These are phyloP conservation scores for Hyaloraphidium curvatum DNA, from an alignment of 192 early-diverging fungal species.

Conservation along the genomic window DNA sequence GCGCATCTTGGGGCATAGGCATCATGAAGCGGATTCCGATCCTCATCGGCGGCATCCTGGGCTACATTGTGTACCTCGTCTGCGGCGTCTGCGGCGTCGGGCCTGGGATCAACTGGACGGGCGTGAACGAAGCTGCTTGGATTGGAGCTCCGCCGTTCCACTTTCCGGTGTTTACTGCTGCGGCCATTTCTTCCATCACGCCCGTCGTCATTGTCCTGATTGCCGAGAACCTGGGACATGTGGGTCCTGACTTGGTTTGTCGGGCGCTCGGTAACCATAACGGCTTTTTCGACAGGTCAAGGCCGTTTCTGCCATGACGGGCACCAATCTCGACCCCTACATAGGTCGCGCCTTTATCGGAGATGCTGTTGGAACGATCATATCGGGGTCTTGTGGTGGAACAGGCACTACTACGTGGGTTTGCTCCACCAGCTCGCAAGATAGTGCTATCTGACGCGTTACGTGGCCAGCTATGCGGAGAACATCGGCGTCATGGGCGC, in stretches of 20 bases:
- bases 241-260: not conserved
- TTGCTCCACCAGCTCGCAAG: not conserved
- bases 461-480: constrained; percentile 36
- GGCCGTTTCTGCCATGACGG: constrained; percentile 27
- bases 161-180: constrained; percentile 19
- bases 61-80: constrained; percentile 14
- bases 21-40: constrained; percentile 24
- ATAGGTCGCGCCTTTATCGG: constrained; percentile 31
- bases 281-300: constrained; percentile 14
- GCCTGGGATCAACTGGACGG: constrained; percentile 16
- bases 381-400: constrained; percentile 22
- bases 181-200: constrained; percentile 28
- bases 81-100: constrained; percentile 13
- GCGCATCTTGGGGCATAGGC: constrained; percentile 27
- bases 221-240: constrained; percentile 37
- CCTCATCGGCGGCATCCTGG: constrained; percentile 22
- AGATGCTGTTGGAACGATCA: constrained; percentile 34
- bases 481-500: constrained; percentile 35
- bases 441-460: constrained; percentile 5
- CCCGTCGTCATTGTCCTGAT: constrained; percentile 30
- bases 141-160: constrained; percentile 23
- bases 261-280: not conserved
- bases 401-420: constrained; percentile 6
- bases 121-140: constrained; percentile 20
- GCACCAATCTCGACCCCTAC: constrained; percentile 22